Evolutionary conservation across 306 rosid species (phyloP).

Genomic region (Prunus mongolica): DNA sequence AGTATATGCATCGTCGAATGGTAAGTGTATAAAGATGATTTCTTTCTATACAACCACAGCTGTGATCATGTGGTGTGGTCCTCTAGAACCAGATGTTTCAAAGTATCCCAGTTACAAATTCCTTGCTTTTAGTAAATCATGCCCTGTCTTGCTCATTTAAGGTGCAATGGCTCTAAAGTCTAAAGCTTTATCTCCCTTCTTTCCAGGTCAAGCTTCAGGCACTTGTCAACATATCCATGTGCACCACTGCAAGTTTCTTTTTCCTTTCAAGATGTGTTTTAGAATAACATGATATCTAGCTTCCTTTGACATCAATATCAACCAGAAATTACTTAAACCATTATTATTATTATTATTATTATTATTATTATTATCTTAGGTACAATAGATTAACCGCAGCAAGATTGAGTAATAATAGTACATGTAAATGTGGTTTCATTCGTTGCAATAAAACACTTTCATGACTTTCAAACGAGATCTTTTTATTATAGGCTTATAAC

Average conservation of each 20-base stretch:
- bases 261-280: background rate
- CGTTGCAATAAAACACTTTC: too few species aligned
- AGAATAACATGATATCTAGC: background rate
- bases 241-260: background rate
- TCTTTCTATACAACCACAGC: background rate
- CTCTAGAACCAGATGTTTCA: background rate
- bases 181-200: conserved; percentile 5
- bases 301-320: background rate
- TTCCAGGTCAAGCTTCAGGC: conserved; percentile 27
- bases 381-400: too few species aligned
- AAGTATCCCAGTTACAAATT: background rate
- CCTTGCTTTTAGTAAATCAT: conserved; percentile 10
- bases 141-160: conserved; percentile 10
- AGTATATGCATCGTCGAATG: background rate
- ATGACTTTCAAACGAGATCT: too few species aligned
- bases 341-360: too few species aligned
- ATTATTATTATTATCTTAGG: too few species aligned
- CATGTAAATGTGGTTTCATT: too few species aligned
- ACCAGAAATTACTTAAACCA: background rate
- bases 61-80: conserved; percentile 19
- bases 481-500: too few species aligned
- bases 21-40: conserved; percentile 8
- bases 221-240: conserved; percentile 28
- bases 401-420: too few species aligned
- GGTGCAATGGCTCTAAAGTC: conserved; percentile 15